These are phyloP conservation scores for Verticillium dahliae DNA, from an alignment of 2,329 filamentous ascomycete genomes.

Conservation along the genomic window DNA sequence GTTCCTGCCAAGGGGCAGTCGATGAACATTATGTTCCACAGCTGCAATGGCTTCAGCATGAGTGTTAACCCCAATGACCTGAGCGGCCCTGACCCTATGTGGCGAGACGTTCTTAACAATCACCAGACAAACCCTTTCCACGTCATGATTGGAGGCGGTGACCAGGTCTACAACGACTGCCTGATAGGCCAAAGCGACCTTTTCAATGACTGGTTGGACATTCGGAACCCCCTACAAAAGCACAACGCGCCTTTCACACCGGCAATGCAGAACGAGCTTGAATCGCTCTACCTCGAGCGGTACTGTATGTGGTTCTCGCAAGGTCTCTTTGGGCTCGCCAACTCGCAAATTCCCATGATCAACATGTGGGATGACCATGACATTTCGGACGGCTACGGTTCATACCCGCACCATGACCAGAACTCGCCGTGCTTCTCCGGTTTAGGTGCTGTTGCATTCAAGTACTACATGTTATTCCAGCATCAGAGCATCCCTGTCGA, in stretches of 20 bases:
- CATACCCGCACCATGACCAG: constrained; percentile 90
- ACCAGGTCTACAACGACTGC: constrained; percentile 93
- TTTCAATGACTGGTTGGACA: constrained; percentile 79
- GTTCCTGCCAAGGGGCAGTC: constrained; percentile 75
- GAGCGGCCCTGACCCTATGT: constrained; percentile 90
- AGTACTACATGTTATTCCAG: constrained; percentile 98
- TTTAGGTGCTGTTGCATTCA: constrained; percentile 86
- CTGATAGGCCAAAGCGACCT: constrained; percentile 67
- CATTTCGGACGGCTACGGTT: constrained; percentile 86
- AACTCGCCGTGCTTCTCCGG: constrained; percentile 82
- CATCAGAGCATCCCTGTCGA: constrained; percentile 84
- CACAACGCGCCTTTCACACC: constrained; percentile 69
- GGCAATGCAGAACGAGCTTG: constrained; percentile 83
- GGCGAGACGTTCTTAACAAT: constrained; percentile 89
- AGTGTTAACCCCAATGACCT: constrained; percentile 72
- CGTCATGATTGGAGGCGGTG: constrained; percentile 95
- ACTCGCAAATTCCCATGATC: constrained; percentile 93
- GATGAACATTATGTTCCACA: constrained; percentile 99
- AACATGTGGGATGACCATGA: constrained; percentile 98
- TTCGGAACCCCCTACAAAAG: constrained; percentile 74
- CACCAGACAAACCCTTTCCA: constrained; percentile 93
- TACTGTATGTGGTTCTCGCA: constrained; percentile 97
- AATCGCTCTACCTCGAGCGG: constrained; percentile 78
- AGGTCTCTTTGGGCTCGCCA: constrained; percentile 87
- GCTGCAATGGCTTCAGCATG: constrained; percentile 90